Conservation (phyloP, 1,284 basidiomycete species). For the Apiotrichum laibachii region DNA sequence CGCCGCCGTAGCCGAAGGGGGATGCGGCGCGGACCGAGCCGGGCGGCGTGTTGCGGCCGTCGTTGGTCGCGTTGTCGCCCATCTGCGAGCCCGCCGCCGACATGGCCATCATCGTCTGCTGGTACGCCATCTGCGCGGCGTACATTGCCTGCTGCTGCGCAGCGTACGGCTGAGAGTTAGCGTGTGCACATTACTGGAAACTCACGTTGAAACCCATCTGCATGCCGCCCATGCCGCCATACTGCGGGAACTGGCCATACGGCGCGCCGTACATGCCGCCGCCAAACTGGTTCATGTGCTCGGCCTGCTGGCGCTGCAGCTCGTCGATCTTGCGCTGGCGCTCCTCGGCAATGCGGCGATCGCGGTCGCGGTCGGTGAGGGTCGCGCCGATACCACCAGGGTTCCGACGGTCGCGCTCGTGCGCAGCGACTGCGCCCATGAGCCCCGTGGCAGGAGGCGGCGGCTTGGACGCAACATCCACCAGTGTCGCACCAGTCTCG, state of each 20-base stretch:
- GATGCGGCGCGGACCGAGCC: conserved; percentile 15
- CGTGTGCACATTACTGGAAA: neutral
- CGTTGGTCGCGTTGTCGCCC: conserved; percentile 51
- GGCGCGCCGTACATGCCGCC: conserved; percentile 22
- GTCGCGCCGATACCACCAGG: conserved; percentile 92
- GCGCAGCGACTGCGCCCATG: conserved; percentile 90
- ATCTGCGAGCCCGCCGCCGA: conserved; percentile 72
- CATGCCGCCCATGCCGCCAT: conserved; percentile 14
- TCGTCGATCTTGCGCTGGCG: conserved; percentile 88
- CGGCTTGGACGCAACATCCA: conserved; percentile 91
- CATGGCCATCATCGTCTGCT: conserved; percentile 77
- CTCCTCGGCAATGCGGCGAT: conserved; percentile 84
- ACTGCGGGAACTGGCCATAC: conserved; percentile 24
- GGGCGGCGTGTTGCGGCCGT: conserved; percentile 20
- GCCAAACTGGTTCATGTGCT: conserved; percentile 40
- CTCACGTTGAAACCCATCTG: conserved; percentile 48
- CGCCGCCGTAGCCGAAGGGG: conserved; percentile 10
- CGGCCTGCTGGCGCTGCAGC: conserved; percentile 79
- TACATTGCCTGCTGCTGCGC: conserved; percentile 77
- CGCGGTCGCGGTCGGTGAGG: conserved; percentile 89
- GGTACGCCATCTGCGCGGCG: conserved; percentile 83
- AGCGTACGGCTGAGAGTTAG: conserved; percentile 24
- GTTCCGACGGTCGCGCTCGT: conserved; percentile 88
- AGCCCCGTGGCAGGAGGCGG: conserved; percentile 93
- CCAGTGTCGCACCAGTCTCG: conserved; percentile 80